Percentiles rank a stretch among this genome's conserved stretches.
Conservation (phyloP, 2,329 filamentous ascomycete genomes). For the Domatiomyces catenatus region DNA sequence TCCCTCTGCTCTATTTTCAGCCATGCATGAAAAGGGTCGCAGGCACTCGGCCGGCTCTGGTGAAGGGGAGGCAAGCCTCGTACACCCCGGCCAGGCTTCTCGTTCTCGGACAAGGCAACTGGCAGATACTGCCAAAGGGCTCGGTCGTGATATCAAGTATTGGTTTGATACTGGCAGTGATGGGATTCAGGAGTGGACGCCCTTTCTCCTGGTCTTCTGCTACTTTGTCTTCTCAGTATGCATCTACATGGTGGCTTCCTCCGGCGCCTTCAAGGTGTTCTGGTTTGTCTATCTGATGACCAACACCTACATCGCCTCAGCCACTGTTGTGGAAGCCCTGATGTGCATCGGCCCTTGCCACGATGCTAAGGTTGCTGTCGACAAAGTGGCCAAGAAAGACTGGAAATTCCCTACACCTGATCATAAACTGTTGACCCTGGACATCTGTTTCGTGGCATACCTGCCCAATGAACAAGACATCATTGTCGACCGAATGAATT, state of each 20-base stretch:
- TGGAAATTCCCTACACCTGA: slow-evolving; percentile 30
- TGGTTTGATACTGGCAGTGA: background rate
- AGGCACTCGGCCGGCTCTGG: background rate
- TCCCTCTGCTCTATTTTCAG: background rate
- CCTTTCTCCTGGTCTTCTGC: slow-evolving; percentile 26
- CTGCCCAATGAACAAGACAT: slow-evolving; percentile 38
- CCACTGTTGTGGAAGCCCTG: slow-evolving; percentile 29
- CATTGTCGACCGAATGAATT: slow-evolving; percentile 33
- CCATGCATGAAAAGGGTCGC: background rate
- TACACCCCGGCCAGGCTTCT: background rate
- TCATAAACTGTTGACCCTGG: slow-evolving; percentile 28
- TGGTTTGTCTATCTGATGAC: slow-evolving; percentile 32
- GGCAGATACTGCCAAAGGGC: background rate
- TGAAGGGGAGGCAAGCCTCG: background rate
- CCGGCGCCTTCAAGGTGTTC: slow-evolving; percentile 25
- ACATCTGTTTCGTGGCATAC: slow-evolving; percentile 36
- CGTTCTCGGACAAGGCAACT: background rate
- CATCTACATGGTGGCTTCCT: slow-evolving; percentile 27
- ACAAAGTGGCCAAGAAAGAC: slow-evolving; percentile 24
- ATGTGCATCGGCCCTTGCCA: slow-evolving; percentile 25
- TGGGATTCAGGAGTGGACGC: slow-evolving; percentile 24
- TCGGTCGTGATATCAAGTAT: background rate
- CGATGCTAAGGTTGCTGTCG: slow-evolving; percentile 24
- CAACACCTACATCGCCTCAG: slow-evolving; percentile 31
- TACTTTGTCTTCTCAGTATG: slow-evolving; percentile 30